A percentile compares a stretch with the other conserved stretches of the same genome.
Evolutionary conservation across 2,329 filamentous ascomycete species (phyloP).

Genomic region (Lachnellula subtilissima): DNA sequence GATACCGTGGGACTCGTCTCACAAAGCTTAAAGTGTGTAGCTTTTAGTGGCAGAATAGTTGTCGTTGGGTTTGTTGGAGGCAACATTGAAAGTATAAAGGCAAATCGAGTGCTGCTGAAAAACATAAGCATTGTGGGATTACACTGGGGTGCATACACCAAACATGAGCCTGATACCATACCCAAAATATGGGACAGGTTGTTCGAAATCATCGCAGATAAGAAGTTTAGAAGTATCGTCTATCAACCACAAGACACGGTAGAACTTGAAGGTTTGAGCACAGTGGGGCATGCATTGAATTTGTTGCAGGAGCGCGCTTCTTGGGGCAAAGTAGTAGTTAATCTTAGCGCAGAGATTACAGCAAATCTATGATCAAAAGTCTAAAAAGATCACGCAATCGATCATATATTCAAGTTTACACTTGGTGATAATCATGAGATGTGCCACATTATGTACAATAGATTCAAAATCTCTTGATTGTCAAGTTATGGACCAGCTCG

Average conservation of each 20-base stretch:
- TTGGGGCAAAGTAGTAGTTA: slow-evolving; percentile 95
- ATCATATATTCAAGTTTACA: too few relatives aligned
- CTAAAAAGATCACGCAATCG: too few relatives aligned
- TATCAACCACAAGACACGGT: slow-evolving; percentile 79
- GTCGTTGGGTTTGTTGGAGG: slow-evolving; percentile 87
- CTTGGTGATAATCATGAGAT: too few relatives aligned
- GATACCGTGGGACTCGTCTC: slow-evolving; percentile 91
- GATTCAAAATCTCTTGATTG: too few relatives aligned
- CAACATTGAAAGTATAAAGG: slow-evolving; percentile 82
- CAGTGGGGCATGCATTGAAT: slow-evolving; percentile 72
- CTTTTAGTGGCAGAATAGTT: slow-evolving; percentile 85
- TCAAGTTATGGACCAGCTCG: too few relatives aligned
- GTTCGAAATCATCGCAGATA: slow-evolving; percentile 68
- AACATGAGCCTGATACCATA: slow-evolving; percentile 66
- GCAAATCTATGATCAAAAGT: too few relatives aligned
- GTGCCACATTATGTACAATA: too few relatives aligned
- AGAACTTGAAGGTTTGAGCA: slow-evolving; percentile 73
- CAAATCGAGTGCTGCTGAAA: slow-evolving; percentile 90
- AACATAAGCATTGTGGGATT: slow-evolving; percentile 87
- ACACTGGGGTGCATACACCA: slow-evolving; percentile 84
- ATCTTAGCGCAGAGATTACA: slow-evolving; percentile 42
- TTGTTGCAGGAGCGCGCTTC: slow-evolving; percentile 58
- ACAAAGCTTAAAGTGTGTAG: slow-evolving; percentile 81
- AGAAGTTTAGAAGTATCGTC: slow-evolving; percentile 76
- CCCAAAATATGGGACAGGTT: slow-evolving; percentile 76